A percentile compares a stretch with the other conserved stretches of the same genome.
Evolutionary conservation across 768 basidiomycete species (phyloP).

Genomic region (Lentinula boryana): DNA sequence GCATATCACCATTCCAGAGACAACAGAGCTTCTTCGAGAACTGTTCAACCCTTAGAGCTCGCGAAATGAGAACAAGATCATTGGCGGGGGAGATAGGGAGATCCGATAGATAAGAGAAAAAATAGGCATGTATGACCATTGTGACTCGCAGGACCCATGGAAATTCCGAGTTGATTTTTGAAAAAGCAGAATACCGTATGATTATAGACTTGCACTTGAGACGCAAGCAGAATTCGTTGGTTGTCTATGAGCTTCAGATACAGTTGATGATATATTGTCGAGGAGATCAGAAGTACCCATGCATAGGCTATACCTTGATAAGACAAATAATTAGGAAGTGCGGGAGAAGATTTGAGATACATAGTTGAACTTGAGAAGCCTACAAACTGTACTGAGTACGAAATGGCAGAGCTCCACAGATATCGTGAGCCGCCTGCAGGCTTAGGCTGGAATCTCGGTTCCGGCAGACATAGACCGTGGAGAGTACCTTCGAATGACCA

Average conservation of each 20-base stretch:
- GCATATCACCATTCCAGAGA: background rate
- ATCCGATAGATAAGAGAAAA: background rate
- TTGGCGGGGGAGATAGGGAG: background rate
- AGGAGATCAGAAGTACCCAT: background rate
- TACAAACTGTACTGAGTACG: too few relatives aligned
- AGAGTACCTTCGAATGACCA: too few relatives aligned
- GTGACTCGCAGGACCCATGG: background rate
- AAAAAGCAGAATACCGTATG: background rate
- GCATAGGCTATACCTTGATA: background rate
- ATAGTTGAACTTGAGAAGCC: too few relatives aligned
- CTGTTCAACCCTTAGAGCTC: background rate
- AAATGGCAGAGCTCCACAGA: too few relatives aligned
- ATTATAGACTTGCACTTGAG: background rate
- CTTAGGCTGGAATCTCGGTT: too few relatives aligned
- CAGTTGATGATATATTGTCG: background rate
- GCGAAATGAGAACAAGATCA: background rate
- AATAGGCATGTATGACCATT: too few relatives aligned
- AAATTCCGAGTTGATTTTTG: background rate
- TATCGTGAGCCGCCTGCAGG: too few relatives aligned
- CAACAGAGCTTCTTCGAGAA: background rate
- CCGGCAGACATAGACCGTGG: too few relatives aligned
- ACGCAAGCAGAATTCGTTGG: background rate
- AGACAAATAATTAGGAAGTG: background rate
- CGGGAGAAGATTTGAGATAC: background rate
- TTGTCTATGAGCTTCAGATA: background rate